phyloP scores from a whole-genome alignment of 2,329 filamentous ascomycete genomes.

The Teratosphaeria gauchensis region DNA sequence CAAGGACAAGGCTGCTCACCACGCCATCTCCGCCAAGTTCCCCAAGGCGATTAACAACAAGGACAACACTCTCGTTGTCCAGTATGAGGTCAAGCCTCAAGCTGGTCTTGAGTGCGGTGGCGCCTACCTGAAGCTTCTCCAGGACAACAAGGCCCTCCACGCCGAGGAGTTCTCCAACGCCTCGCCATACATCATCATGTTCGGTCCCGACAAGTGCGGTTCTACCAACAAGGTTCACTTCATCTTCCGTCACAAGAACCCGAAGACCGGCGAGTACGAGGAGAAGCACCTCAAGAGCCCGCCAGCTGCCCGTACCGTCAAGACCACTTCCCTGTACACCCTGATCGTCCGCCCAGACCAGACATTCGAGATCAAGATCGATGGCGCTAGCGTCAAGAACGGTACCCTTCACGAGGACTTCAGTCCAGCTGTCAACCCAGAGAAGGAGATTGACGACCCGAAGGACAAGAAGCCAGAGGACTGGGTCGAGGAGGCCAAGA shows the following conservation, averaged over 20 bases:
- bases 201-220: conserved; percentile 98
- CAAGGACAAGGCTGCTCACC: conserved; percentile 96
- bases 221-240: conserved; percentile 96
- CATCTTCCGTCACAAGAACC: conserved; percentile 99
- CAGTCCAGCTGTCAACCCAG: conserved; percentile 82
- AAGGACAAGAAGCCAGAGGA: conserved; percentile 89
- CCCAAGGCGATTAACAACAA: conserved; percentile 94
- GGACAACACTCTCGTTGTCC: conserved; percentile 91
- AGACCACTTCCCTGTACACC: conserved; percentile 91
- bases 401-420: conserved; percentile 94
- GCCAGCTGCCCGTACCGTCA: conserved; percentile 77
- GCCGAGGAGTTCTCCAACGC: conserved; percentile 96
- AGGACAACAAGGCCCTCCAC: conserved; percentile 94
- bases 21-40: conserved; percentile 99
- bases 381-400: conserved; percentile 78
- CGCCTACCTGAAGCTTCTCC: conserved; percentile 97
- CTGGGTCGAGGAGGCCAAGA: conserved; percentile 92
- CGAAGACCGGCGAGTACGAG: conserved; percentile 98
- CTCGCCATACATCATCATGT: conserved; percentile 99
- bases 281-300: conserved; percentile 93
- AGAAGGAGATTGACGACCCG: conserved; percentile 86
- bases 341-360: conserved; percentile 95
- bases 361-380: conserved; percentile 84
- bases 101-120: conserved; percentile 94
- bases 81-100: conserved; percentile 99